Evolutionary conservation across 352 stramenopile species (phyloP), one percentile per base, ranked within the genome.

Genomic region (Globisporangium sylvaticum): DNA sequence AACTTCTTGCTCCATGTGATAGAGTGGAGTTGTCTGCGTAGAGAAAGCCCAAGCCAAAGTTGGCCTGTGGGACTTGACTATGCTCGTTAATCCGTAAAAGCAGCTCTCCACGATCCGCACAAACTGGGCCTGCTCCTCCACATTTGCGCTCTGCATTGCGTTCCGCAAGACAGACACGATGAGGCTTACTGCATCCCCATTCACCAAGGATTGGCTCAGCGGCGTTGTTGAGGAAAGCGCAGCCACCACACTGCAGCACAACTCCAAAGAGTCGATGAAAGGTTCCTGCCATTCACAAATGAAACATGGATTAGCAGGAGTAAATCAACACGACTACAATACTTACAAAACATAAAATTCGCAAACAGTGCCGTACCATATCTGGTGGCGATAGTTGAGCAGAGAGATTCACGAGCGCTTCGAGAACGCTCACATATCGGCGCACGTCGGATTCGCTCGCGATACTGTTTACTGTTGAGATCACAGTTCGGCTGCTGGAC

Each of bases 201-300:
- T 48, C 6, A 64, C 64, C 58, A 80, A 56, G 4, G 42, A 48
- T 34, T 24, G 6, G 0, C 64, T 39, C 2, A 71, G 37, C 2
- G 62, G 8, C 20, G 71, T 76, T 14, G 73, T 55, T 4, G 44
- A 71, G 3, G 75, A 55, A 20, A 85, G 62, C 25, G 71, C 65
- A 15, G 69, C 75, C 20, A 83, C 56, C 1, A 85, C 61, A 65
- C 66, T 75, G 34, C 78, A 81, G 32, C 67, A 75, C 6, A 74
- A 20, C 60, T 85, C 68, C 27, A 85, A 55, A 8, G 75, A 73
- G 31, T 81, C 75, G 4, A 61, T 48, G 20, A 74, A 79, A 14
- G 75, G 75, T 29, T 76, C 68, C 75, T 84, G 29, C 3, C 22
- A n/a, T 50, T 15, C 3, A 25, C 18, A 14, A 29, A 27, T 8